phyloP scores from a whole-genome alignment of 768 basidiomycete genomes.

The Daedalea quercina region DNA sequence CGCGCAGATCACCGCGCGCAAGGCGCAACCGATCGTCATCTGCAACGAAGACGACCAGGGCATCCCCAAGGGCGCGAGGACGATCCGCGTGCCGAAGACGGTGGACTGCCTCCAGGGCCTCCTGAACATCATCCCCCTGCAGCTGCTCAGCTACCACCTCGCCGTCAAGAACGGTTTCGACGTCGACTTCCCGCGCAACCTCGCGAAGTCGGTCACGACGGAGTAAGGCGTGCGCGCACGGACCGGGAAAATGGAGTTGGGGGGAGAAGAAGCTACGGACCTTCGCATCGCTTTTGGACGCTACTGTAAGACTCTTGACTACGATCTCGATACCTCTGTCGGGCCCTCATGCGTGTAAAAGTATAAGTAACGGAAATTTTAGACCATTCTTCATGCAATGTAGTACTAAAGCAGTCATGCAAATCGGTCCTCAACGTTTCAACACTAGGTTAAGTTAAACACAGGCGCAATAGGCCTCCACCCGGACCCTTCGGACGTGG shows the following conservation, averaged over 20 bases:
- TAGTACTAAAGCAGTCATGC: no score
- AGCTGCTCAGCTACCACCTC: constrained; percentile 92
- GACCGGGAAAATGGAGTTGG: neutral
- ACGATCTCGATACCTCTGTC: neutral
- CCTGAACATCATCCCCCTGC: constrained; percentile 94
- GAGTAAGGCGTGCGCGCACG: constrained; percentile 17
- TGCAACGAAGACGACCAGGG: constrained; percentile 90
- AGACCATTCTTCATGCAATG: no score
- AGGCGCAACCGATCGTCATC: constrained; percentile 90
- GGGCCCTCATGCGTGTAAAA: neutral
- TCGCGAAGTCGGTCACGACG: constrained; percentile 40
- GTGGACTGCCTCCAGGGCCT: constrained; percentile 93
- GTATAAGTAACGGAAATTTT: neutral
- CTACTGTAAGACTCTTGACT: neutral
- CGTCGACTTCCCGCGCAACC: constrained; percentile 96
- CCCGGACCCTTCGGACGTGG: neutral
- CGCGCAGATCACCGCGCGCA: constrained; percentile 94
- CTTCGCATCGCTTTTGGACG: neutral
- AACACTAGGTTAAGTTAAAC: neutral
- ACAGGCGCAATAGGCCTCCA: neutral
- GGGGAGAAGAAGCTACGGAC: neutral
- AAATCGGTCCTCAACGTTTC: neutral
- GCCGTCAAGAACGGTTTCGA: constrained; percentile 95
- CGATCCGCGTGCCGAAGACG: constrained; percentile 91
- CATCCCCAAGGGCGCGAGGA: constrained; percentile 68